Evolutionary conservation across 2,329 filamentous ascomycete genomes (phyloP).

Genomic region (Epichloe uncinata): DNA sequence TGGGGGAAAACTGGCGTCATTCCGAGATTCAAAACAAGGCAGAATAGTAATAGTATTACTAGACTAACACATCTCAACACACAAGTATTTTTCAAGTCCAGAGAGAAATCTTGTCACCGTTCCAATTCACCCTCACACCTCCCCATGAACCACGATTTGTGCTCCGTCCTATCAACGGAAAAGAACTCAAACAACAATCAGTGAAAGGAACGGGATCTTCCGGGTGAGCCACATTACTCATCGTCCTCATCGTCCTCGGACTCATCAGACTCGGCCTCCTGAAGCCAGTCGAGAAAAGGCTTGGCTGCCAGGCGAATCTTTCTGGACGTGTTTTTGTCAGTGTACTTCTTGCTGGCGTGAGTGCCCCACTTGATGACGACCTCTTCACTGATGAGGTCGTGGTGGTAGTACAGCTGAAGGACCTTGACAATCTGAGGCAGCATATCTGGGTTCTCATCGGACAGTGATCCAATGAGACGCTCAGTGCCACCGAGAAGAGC

Average conservation of each 20-base stretch:
- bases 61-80: not conserved
- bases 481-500: constrained; percentile 90
- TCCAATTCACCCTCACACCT: not conserved
- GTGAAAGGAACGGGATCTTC: too few species aligned
- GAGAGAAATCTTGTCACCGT: not conserved
- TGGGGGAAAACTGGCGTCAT: not conserved
- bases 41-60: not conserved
- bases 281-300: constrained; percentile 88
- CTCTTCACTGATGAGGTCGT: constrained; percentile 81
- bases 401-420: constrained; percentile 78
- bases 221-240: constrained; percentile 4
- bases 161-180: not conserved
- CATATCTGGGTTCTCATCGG: constrained; percentile 69
- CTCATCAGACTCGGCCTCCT: constrained; percentile 68
- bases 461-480: constrained; percentile 62
- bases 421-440: constrained; percentile 68
- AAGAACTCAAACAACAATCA: not conserved
- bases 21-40: not conserved
- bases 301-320: constrained; percentile 92
- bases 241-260: constrained; percentile 43
- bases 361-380: constrained; percentile 80
- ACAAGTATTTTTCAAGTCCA: not conserved
- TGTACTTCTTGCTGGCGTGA: constrained; percentile 98
- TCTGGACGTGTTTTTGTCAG: constrained; percentile 76
- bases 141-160: not conserved